Base-by-base conservation (phyloP, 2,329 filamentous ascomycete species). In the Rutstroemia sp. region DNA sequence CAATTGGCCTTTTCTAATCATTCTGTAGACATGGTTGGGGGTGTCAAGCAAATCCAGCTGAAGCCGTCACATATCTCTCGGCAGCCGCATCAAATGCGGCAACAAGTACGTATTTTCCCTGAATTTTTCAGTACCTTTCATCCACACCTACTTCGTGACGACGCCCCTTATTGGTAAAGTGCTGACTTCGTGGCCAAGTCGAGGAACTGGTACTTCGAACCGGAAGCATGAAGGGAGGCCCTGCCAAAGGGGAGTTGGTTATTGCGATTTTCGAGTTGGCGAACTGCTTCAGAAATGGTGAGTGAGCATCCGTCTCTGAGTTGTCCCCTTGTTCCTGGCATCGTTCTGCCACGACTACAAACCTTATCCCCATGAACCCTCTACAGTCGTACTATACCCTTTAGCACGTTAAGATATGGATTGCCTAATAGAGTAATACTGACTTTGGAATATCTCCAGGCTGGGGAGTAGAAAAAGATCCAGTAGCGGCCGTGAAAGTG, bases 181-280 rank as follows among this genome's bases (percentile, higher is more conserved):
- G 19, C 53, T 56, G 39, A 56, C 53, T 56, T 37, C 47, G 19
- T 51, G 53, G 47, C 41, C 27, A 51, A 56, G 53, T 99, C 55
- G 94, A 99, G 75, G 82, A 88, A 53, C 77, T 91, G 65, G 94
- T 94, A 30, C 82, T 97, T 21, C 78, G 87, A 63, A 88, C 92
- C 8, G 94, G 92, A 16, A 82, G 95, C 72, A 94, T 90, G 73
- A 95, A 94, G 73, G 94, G 94, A 52, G 94, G 94, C 59, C 87
- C 89, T 14, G 92, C 92, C 46, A 99, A 97, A 74, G 94, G 94
- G 58, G 94, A 99, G 77, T 80, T 99, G 53, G 89, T 97, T 17
- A 83, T 99, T 59, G 92, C 94, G 59, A 97, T 99, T 62, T 97
- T 94, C 68, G 94, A 99, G 76, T 76, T 99, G 67, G 89, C 86